These are phyloP conservation scores for Aspergillus diversus DNA, from an alignment of 495 filamentous ascomycete genomes.

Conservation along the genomic window DNA sequence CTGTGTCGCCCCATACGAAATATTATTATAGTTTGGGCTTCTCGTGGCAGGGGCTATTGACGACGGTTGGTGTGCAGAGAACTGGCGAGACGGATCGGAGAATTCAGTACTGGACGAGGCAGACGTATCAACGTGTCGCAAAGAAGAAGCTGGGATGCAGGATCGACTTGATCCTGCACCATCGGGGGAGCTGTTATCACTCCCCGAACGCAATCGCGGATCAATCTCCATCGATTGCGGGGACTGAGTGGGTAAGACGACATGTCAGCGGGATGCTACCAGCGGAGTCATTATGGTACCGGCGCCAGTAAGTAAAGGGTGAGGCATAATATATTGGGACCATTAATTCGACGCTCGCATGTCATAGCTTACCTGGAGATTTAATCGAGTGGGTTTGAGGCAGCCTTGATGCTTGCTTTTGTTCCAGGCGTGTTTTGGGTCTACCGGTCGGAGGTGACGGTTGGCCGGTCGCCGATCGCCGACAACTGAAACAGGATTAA, in stretches of 20 bases:
- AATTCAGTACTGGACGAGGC: conserved; percentile 27
- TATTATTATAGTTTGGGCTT: conserved; percentile 9
- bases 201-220: conserved; percentile 32
- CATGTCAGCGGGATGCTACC: conserved; percentile 19
- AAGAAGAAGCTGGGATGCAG: conserved; percentile 9
- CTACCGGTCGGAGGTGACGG: not conserved
- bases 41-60: conserved; percentile 6
- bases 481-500: conserved; percentile 9
- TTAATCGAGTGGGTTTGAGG: not conserved
- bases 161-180: conserved; percentile 23
- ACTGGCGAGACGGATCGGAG: conserved; percentile 36
- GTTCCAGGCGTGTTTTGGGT: not conserved
- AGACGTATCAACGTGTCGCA: conserved; percentile 23
- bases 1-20: conserved; percentile 8
- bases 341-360: not conserved
- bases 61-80: conserved; percentile 18
- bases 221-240: conserved; percentile 40
- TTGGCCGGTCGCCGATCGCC: conserved; percentile 21
- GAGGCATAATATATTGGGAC: not conserved
- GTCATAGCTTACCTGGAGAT: not conserved
- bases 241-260: conserved; percentile 16
- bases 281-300: too few relatives aligned
- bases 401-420: not conserved
- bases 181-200: conserved; percentile 22
- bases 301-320: too few relatives aligned